Conservation (phyloP, 768 basidiomycete species). For the Russula sp. region DNA sequence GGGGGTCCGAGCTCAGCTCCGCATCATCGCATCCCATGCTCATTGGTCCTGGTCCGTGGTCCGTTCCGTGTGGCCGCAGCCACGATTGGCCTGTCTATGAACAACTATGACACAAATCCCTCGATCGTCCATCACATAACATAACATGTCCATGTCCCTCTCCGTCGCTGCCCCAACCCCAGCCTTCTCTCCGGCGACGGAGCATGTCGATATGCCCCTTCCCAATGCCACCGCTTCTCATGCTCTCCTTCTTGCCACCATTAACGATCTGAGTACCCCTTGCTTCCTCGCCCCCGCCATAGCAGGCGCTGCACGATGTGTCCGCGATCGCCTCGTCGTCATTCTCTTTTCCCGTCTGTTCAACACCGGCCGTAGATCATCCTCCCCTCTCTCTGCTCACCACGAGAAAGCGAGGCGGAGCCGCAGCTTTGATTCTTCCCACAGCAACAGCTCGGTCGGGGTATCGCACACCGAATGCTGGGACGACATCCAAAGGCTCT, state of each 20-base stretch:
- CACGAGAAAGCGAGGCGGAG: slow-evolving; percentile 6
- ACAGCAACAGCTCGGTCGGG: slow-evolving; percentile 11
- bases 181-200: neutral
- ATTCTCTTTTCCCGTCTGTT: slow-evolving; percentile 60
- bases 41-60: too few relatives aligned
- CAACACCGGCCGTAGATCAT: slow-evolving; percentile 27
- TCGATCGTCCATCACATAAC: slow-evolving; percentile 13
- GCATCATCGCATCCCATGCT: too few relatives aligned
- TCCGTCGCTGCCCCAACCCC: neutral
- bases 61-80: too few relatives aligned
- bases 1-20: too few relatives aligned
- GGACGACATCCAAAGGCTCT: slow-evolving; percentile 62
- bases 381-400: neutral
- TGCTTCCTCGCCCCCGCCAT: slow-evolving; percentile 51
- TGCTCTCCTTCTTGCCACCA: slow-evolving; percentile 45
- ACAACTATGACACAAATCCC: slow-evolving; percentile 10
- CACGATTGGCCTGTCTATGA: neutral
- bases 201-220: slow-evolving; percentile 19
- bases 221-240: slow-evolving; percentile 20
- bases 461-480: slow-evolving; percentile 45
- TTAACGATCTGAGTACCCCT: slow-evolving; percentile 44
- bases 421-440: slow-evolving; percentile 7
- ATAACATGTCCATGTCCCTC: neutral
- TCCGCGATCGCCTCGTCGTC: slow-evolving; percentile 48
- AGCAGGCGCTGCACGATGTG: slow-evolving; percentile 38